Conservation (phyloP, 2,329 filamentous ascomycete genomes). For the Monosporascus sp. region DNA sequence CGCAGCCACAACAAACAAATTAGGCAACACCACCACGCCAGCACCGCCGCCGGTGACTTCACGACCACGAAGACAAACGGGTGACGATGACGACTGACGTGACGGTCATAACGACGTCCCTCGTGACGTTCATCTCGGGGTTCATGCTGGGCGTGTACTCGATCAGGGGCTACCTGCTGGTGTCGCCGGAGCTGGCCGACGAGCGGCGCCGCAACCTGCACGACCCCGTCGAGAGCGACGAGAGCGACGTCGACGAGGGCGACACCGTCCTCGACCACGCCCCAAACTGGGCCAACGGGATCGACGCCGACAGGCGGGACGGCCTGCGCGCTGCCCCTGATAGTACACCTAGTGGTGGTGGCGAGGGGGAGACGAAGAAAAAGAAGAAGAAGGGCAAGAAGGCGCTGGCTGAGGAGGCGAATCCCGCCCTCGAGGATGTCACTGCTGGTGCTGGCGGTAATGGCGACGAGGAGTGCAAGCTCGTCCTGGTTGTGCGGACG, state of each 20-base stretch:
- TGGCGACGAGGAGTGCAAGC: constrained; percentile 77
- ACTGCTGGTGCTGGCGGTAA: constrained; percentile 20
- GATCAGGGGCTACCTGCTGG: constrained; percentile 52
- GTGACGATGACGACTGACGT: constrained; percentile 38
- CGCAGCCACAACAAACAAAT: background rate
- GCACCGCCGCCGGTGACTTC: background rate
- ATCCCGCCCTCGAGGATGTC: constrained; percentile 34
- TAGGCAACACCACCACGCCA: background rate
- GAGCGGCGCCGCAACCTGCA: constrained; percentile 50
- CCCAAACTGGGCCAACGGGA: constrained; percentile 60
- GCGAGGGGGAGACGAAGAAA: constrained; percentile 10
- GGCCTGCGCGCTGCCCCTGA: constrained; percentile 37
- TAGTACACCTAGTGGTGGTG: background rate
- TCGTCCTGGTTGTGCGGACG: constrained; percentile 86
- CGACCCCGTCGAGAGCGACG: constrained; percentile 63
- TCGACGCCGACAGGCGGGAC: constrained; percentile 54
- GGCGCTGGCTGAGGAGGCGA: constrained; percentile 29
- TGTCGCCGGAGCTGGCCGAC: constrained; percentile 47
- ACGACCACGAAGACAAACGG: background rate
- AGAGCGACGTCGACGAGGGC: constrained; percentile 61
- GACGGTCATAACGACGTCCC: constrained; percentile 66
- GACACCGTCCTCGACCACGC: constrained; percentile 58
- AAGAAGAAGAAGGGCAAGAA: constrained; percentile 8
- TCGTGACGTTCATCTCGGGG: constrained; percentile 69
- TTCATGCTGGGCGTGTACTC: constrained; percentile 79